Conservation (phyloP, 495 filamentous ascomycete genomes). For the Talaromyces liani region DNA sequence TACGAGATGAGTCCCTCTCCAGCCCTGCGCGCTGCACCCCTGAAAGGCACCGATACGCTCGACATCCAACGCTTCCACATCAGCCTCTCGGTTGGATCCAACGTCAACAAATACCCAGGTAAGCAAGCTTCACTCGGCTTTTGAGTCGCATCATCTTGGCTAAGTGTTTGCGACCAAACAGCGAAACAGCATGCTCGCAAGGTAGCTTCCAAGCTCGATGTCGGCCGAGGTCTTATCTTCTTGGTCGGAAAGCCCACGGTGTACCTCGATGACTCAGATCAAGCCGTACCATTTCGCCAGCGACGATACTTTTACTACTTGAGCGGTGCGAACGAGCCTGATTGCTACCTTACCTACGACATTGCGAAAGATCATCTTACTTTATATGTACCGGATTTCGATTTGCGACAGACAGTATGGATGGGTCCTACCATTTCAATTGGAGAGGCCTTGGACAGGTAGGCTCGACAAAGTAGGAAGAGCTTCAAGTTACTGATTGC, state of each 20-base stretch:
- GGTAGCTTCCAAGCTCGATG: conserved; percentile 59
- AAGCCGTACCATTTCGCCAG: conserved; percentile 70
- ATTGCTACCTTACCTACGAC: conserved; percentile 81
- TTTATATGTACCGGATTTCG: conserved; percentile 88
- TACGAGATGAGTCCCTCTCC: conserved; percentile 1
- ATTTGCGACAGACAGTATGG: conserved; percentile 85
- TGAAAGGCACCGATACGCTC: neutral
- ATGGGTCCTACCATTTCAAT: conserved; percentile 75
- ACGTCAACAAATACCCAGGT: conserved; percentile 40
- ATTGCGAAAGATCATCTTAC: conserved; percentile 63
- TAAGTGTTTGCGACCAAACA: conserved; percentile 18
- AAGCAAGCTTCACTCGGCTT: conserved; percentile 8
- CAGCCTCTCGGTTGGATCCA: conserved; percentile 21
- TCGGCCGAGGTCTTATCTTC: conserved; percentile 64
- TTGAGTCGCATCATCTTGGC: neutral
- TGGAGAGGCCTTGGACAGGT: conserved; percentile 60
- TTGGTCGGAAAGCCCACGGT: conserved; percentile 70
- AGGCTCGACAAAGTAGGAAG: conserved; percentile 48
- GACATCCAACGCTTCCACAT: conserved; percentile 19
- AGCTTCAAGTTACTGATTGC: conserved; percentile 50
- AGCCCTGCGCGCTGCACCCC: neutral
- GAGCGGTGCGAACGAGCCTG: conserved; percentile 71
- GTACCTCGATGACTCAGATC: conserved; percentile 73
- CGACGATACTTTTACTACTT: conserved; percentile 93
- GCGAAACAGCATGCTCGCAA: conserved; percentile 76